Base-by-base conservation (phyloP, 148 eudicot species). In the Chenopodium suecicum region DNA sequence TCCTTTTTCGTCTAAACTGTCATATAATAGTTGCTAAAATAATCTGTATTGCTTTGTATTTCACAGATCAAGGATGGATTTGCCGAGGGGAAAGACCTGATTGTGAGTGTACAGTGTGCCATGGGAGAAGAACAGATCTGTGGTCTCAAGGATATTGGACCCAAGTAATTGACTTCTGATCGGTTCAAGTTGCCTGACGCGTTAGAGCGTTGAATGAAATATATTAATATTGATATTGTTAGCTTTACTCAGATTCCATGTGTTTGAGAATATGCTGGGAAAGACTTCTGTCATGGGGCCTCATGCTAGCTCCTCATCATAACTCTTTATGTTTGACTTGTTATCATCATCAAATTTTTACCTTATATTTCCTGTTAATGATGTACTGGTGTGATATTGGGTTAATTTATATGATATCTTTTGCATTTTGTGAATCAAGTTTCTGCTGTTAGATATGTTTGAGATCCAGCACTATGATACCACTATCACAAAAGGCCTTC, bases 91-190 rank as follows among this genome's bases (percentile, higher is more conserved):
- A 89, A 91, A 69, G 90, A 89, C 84, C 78, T 91, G 74, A 89
- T 89, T 70, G 89, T 91, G 85, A 66, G 83, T 20, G 91, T 89
- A 76, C 88, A 89, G 94, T 85, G 88, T 66, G 86, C 90, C 63
- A 90, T 90, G 93, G 93, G 91, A 58, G 93, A 88, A 82, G 94
- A 91, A 82, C 92, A 89, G 86, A 91, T 91, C 82, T 78, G 85
- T 50, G 84, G 84, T 72, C 84, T 91, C 76, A 91, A 91, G 88
- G 92, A 89, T 73, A 84, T 87, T 80, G 91, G 94, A 62, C 87
- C 87, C 80, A 89, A 89, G 85, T 89, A 87, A 69, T 1, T n/a
- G 32, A 27, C 31, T 50, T 62, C 25, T 62, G 25, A 9, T 62
- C 22, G 0, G 62, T 56, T 56, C 62, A 56, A 56, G 62, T 56